Conservation (phyloP, 495 filamentous ascomycete species). For the Neurospora sp. region DNA sequence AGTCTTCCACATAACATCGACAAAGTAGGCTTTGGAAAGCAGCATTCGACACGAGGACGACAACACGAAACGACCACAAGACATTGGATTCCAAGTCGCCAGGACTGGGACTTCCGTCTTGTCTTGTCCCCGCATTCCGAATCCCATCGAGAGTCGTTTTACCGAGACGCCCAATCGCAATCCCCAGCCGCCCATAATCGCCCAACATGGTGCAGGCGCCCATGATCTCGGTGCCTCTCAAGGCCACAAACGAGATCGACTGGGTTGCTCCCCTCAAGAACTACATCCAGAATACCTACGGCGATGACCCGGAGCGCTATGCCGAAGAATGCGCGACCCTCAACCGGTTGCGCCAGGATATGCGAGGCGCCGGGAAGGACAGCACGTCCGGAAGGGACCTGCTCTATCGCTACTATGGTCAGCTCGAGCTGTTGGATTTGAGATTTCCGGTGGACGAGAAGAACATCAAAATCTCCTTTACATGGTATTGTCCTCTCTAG, state of each 20-base stretch:
- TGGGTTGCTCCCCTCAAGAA: conserved; percentile 89
- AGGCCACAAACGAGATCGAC: conserved; percentile 99
- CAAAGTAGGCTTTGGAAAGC: not conserved
- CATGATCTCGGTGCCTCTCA: conserved; percentile 87
- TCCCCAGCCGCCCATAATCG: not conserved
- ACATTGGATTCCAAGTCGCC: not conserved
- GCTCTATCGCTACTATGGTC: conserved; percentile 94
- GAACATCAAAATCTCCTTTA: conserved; percentile 97
- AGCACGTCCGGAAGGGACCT: conserved; percentile 89
- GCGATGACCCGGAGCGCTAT: conserved; percentile 93
- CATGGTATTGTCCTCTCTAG: conserved; percentile 55
- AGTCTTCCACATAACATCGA: not conserved
- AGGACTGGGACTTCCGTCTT: not conserved
- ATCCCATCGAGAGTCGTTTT: not conserved
- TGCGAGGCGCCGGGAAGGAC: conserved; percentile 95
- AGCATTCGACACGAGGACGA: not conserved
- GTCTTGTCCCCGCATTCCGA: not conserved
- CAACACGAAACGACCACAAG: not conserved
- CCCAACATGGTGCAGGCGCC: conserved; percentile 63
- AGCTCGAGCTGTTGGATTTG: conserved; percentile 87
- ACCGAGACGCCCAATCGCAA: not conserved
- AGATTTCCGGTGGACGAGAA: conserved; percentile 97
- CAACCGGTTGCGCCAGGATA: conserved; percentile 95
- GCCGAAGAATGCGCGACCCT: conserved; percentile 88
- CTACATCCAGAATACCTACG: conserved; percentile 89